phyloP scores from a whole-genome alignment of 495 filamentous ascomycete species.

The Thermothielavioides terrestris region DNA sequence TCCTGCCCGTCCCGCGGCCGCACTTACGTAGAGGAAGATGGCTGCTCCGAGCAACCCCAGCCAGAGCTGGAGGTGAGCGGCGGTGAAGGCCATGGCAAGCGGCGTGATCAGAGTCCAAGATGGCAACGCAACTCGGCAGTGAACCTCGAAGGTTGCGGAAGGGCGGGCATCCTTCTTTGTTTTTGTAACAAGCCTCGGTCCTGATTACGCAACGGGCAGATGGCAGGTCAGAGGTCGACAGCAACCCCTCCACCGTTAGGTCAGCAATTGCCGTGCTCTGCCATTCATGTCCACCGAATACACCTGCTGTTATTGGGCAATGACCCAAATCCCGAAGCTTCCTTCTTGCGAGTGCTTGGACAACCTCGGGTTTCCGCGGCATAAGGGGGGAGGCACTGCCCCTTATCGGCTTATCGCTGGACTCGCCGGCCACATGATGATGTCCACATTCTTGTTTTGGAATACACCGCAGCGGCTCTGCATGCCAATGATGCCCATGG shows the following conservation, averaged over 20 bases:
- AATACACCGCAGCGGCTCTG: neutral
- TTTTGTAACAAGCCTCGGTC: neutral
- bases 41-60: constrained; percentile 15
- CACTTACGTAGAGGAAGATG: constrained; percentile 20
- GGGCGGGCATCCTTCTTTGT: too few species aligned
- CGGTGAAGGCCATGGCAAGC: constrained; percentile 15
- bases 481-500: neutral
- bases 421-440: constrained; percentile 9
- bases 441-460: constrained; percentile 20
- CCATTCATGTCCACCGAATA: neutral
- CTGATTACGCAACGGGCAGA: constrained; percentile 6
- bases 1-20: neutral
- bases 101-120: neutral
- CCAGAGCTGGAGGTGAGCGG: constrained; percentile 26
- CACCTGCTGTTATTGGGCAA: neutral
- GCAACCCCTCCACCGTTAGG: neutral
- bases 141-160: neutral
- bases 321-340: neutral
- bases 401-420: constrained; percentile 12
- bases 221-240: neutral
- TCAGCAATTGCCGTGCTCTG: neutral
- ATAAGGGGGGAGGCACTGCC: constrained; percentile 1
- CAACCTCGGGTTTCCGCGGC: constrained; percentile 22
- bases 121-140: neutral
- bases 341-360: neutral